Percentiles rank a stretch among this genome's conserved stretches.
Conservation (phyloP, 495 filamentous ascomycete genomes). For the Aspergillus campestris region DNA sequence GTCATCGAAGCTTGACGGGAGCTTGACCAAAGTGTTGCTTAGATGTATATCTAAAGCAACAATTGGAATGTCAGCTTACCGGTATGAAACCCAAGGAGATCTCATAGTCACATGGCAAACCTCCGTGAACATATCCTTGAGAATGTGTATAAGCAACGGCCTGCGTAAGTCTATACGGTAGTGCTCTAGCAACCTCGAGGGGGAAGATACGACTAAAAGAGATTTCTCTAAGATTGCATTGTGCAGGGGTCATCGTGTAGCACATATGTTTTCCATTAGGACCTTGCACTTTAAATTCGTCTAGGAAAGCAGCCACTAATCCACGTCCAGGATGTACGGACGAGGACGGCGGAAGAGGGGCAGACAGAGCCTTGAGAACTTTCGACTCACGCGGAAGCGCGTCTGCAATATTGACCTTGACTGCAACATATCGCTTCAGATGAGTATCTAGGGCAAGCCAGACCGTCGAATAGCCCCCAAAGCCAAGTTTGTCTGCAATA, state of each 20-base stretch:
- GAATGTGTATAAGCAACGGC: conserved; percentile 29
- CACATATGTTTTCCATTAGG: conserved; percentile 25
- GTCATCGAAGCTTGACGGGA: conserved; percentile 22
- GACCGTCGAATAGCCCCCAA: conserved; percentile 42
- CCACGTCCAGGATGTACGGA: conserved; percentile 7
- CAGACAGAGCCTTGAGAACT: conserved; percentile 18
- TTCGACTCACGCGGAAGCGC: conserved; percentile 11
- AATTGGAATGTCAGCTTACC: conserved; percentile 1
- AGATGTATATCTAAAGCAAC: conserved; percentile 27
- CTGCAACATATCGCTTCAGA: conserved; percentile 21
- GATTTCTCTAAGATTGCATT: conserved; percentile 20
- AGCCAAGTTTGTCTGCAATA: conserved; percentile 48
- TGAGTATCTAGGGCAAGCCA: conserved; percentile 45
- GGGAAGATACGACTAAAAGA: conserved; percentile 21
- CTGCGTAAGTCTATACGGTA: conserved; percentile 13
- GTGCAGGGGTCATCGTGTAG: conserved; percentile 16
- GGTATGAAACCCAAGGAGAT: neutral
- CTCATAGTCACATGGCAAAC: conserved; percentile 9
- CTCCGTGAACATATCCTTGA: conserved; percentile 27
- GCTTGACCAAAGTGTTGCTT: conserved; percentile 27
- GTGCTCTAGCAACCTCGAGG: conserved; percentile 22
- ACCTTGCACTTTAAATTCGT: conserved; percentile 23
- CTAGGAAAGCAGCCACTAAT: conserved; percentile 8
- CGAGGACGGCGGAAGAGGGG: neutral
- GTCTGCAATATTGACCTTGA: conserved; percentile 24